A percentile compares a stretch with the other conserved stretches of the same genome.
Evolutionary conservation across 2,329 filamentous ascomycete genomes (phyloP).

Genomic region (Ceratocystis huliohia): DNA sequence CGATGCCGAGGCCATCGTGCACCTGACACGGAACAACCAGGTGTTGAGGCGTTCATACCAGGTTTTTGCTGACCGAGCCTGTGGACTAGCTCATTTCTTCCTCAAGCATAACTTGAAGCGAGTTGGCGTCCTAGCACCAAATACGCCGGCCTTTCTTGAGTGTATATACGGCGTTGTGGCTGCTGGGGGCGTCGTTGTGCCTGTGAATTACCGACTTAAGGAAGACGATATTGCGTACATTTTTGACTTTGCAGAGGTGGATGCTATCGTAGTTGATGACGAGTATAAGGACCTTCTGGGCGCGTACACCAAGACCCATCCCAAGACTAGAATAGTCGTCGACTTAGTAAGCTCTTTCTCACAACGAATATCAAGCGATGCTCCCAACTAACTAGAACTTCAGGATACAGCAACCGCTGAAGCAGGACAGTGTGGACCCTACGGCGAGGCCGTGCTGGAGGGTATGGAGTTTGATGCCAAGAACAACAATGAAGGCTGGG

Average conservation of each 20-base stretch:
- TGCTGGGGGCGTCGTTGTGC: conserved; percentile 65
- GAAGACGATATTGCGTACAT: conserved; percentile 82
- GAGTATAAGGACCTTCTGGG: conserved; percentile 65
- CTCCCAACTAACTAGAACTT: not conserved
- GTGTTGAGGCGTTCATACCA: conserved; percentile 64
- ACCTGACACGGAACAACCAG: conserved; percentile 66
- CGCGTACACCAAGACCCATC: conserved; percentile 47
- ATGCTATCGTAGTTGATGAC: conserved; percentile 72
- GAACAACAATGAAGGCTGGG: conserved; percentile 62
- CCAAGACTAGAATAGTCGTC: conserved; percentile 57
- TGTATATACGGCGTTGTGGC: conserved; percentile 77
- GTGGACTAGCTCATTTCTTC: conserved; percentile 80
- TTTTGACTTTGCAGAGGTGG: conserved; percentile 74
- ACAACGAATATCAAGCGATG: not conserved
- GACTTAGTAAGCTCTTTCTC: conserved; percentile 41
- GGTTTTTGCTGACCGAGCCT: conserved; percentile 72
- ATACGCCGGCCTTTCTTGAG: conserved; percentile 90
- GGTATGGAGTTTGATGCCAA: conserved; percentile 59
- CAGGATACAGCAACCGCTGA: conserved; percentile 68
- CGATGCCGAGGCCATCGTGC: conserved; percentile 69
- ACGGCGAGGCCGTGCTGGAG: conserved; percentile 71
- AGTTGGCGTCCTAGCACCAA: conserved; percentile 77
- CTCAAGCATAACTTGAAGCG: conserved; percentile 58
- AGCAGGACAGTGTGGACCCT: conserved; percentile 63
- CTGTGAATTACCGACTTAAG: conserved; percentile 53